Evolutionary conservation across 2,329 filamentous ascomycete genomes (phyloP).

Genomic region (Penicillium sp.): DNA sequence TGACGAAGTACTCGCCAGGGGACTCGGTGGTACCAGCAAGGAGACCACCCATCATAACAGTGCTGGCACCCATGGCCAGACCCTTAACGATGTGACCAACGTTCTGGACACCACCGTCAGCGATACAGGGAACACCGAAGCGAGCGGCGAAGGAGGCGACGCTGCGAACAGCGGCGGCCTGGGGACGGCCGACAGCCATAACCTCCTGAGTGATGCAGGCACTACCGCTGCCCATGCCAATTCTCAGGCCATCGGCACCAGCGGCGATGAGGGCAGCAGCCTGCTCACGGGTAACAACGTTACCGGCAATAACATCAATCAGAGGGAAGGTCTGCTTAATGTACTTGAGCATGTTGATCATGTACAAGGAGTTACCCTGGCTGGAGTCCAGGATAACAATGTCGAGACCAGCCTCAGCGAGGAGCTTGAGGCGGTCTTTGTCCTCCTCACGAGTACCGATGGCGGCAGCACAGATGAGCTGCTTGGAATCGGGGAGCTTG

Average conservation of each 20-base stretch:
- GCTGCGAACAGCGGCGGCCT: constrained; percentile 88
- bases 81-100: constrained; percentile 99
- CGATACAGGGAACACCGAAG: constrained; percentile 97
- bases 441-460: constrained; percentile 95
- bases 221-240: constrained; percentile 97
- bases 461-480: constrained; percentile 91
- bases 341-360: constrained; percentile 97
- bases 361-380: constrained; percentile 98
- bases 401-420: constrained; percentile 92
- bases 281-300: constrained; percentile 97
- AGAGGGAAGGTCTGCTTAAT: constrained; percentile 82
- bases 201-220: constrained; percentile 99
- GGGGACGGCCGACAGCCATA: constrained; percentile 96
- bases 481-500: constrained; percentile 95
- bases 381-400: constrained; percentile 94
- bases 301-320: constrained; percentile 95
- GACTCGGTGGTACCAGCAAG: constrained; percentile 97
- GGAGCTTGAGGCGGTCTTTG: constrained; percentile 78
- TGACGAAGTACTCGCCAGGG: constrained; percentile 94
- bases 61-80: constrained; percentile 87
- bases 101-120: constrained; percentile 96
- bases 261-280: constrained; percentile 88
- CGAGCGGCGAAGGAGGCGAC: constrained; percentile 85
- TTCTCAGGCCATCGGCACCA: constrained; percentile 92
- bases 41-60: constrained; percentile 99